A percentile compares a stretch with the other conserved stretches of the same genome.
These are phyloP conservation scores for Dendrobium officinale DNA, from an alignment of 106 monocot species.

Conservation along the genomic window DNA sequence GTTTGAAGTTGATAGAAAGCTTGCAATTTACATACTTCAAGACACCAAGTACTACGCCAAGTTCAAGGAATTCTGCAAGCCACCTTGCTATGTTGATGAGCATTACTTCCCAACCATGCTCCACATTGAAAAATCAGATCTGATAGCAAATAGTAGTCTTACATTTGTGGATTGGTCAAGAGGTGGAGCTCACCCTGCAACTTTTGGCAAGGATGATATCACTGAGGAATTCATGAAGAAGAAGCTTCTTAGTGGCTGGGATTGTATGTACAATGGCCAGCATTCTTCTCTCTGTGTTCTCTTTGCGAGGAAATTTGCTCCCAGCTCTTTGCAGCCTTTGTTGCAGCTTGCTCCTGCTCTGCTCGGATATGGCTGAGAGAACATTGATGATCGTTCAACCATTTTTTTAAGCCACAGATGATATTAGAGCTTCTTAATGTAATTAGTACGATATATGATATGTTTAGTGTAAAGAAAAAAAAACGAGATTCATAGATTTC, in stretches of 20 bases:
- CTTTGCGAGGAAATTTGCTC: conserved; percentile 62
- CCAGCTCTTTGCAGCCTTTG: conserved; percentile 38
- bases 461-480: no score
- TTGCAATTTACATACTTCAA: conserved; percentile 32
- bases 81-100: conserved; percentile 65
- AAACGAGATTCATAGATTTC: no score
- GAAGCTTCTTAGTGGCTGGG: conserved; percentile 16
- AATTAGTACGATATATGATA: no score
- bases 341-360: conserved; percentile 24
- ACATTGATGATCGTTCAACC: neutral
- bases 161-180: conserved; percentile 51
- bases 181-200: conserved; percentile 54
- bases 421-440: no score
- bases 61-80: conserved; percentile 45
- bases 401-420: no score
- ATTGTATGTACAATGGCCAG: conserved; percentile 33
- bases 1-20: conserved; percentile 41
- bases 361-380: conserved; percentile 6
- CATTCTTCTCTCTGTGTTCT: conserved; percentile 27
- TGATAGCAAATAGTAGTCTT: conserved; percentile 37
- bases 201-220: conserved; percentile 37
- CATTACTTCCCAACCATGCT: conserved; percentile 76
- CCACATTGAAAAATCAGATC: conserved; percentile 28
- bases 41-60: conserved; percentile 46
- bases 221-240: conserved; percentile 27